Evolutionary conservation across 2,329 filamentous ascomycete species (phyloP).

Genomic region (Laburnicola sp.): DNA sequence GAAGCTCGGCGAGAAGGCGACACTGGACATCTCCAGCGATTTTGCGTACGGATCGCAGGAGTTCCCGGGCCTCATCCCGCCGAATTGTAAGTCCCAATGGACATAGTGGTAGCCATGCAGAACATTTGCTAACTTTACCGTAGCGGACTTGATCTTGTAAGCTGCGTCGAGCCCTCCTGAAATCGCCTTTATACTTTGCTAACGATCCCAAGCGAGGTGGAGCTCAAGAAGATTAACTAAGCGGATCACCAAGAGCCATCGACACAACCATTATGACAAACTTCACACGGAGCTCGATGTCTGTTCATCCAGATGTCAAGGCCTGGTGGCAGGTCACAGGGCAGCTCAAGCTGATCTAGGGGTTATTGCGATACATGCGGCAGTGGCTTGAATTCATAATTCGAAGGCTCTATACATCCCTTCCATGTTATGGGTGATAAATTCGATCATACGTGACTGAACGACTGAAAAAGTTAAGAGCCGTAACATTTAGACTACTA

Average conservation of each 20-base stretch:
- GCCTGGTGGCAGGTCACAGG: not conserved
- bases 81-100: no score
- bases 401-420: no score
- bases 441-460: no score
- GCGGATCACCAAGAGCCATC: not conserved
- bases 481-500: no score
- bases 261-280: not conserved
- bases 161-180: slow-evolving; percentile 41
- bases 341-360: not conserved
- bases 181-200: not conserved
- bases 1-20: slow-evolving; percentile 87
- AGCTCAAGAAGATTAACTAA: slow-evolving; percentile 42
- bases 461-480: no score
- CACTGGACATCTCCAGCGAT: slow-evolving; percentile 76
- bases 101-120: no score
- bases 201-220: slow-evolving; percentile 29
- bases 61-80: slow-evolving; percentile 75
- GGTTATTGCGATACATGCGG: not conserved
- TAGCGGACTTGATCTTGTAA: slow-evolving; percentile 82
- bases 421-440: no score
- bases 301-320: not conserved
- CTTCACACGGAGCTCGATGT: no score
- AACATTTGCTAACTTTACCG: no score
- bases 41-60: slow-evolving; percentile 52
- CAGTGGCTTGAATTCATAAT: no score